Base-by-base conservation (phyloP, 345 rosid species). In the Eucalyptus viminalis region DNA sequence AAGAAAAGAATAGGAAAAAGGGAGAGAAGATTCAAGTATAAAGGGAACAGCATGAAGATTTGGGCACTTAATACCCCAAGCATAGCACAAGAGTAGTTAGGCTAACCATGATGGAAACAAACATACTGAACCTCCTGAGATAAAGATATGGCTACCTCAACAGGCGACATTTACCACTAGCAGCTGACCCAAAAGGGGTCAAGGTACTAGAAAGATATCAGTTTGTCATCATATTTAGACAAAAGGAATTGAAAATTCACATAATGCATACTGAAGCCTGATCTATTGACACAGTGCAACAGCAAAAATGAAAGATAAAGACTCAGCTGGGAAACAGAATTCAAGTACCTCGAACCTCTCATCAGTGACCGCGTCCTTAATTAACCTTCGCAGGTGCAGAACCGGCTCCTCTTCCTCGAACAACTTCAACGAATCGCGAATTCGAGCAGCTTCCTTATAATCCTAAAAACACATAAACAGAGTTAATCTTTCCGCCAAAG, bases 341-440 rank as follows among this genome's bases (percentile, higher is more conserved):
- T 3, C 11, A 19, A 44, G 86, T 91, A 95, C 98, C 97, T 95
- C 94, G 88, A 94, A 96, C 86, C 93, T 94, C 91, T 95, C 95
- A 14, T 93, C 94, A 5, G 87, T 86, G 34, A 93, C 65, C 12
- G 98, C 94, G 85, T 94, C 95, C 91, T 91, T 95, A 37, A 96
- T 92, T 91, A 93, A 87, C 88, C 94, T 93, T 49, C 94, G 90
- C 62, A 94, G 93, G 51, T 91, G 92, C 51, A 95, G 91, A 91
- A 93, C 93, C 5, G 96, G 97, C 90, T 96, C 98, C 89, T 92
- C 96, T 88, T 94, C 96, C 92, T 96, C 97, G 27, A 95, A 95
- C 58, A 89, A 89, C 88, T 90, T 95, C 90, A 96, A 86, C 10
- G 96, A 95, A 88, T 94, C 96, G 6, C 96, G 95, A 85, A 96